These are phyloP conservation scores for Penicillium sp. DNA, from an alignment of 2,329 filamentous ascomycete genomes.

Conservation along the genomic window DNA sequence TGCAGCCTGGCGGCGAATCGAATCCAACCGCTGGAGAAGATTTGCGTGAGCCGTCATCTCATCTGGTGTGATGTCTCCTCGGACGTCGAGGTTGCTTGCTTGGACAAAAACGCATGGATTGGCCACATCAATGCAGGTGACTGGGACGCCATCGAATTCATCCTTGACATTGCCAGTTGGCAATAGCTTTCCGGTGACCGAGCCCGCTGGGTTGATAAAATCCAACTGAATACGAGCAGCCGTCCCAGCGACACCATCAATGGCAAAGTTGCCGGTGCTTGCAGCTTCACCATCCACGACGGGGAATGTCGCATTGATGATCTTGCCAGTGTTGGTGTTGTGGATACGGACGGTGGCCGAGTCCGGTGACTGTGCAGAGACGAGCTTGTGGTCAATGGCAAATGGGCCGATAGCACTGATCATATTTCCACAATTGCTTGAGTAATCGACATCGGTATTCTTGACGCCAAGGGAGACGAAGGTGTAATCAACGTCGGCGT, in stretches of 20 bases:
- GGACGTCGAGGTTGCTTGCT: conserved; percentile 57
- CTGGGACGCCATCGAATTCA: conserved; percentile 55
- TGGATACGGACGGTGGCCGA: conserved; percentile 56
- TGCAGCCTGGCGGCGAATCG: conserved; percentile 63
- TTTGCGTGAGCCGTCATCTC: conserved; percentile 56
- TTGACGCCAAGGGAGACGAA: conserved; percentile 73
- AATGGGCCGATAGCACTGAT: conserved; percentile 70
- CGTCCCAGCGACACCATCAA: conserved; percentile 68
- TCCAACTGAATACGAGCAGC: conserved; percentile 64
- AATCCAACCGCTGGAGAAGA: conserved; percentile 58
- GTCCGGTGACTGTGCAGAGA: conserved; percentile 31
- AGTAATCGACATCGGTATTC: conserved; percentile 66
- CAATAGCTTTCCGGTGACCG: conserved; percentile 66
- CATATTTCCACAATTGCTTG: conserved; percentile 80
- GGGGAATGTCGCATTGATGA: conserved; percentile 64
- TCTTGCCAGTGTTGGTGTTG: conserved; percentile 74
- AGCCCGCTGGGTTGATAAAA: conserved; percentile 67
- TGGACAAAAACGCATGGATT: conserved; percentile 69
- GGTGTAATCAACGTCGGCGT: conserved; percentile 71
- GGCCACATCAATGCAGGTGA: conserved; percentile 67
- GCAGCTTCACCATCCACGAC: conserved; percentile 57
- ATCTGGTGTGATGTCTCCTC: conserved; percentile 56
- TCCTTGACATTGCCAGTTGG: conserved; percentile 66
- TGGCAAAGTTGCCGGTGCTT: conserved; percentile 61
- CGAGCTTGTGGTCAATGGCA: conserved; percentile 62